A percentile compares a stretch with the other conserved stretches of the same genome.
Conservation (phyloP, 441 rosid genomes). For the Daphne laureola region DNA sequence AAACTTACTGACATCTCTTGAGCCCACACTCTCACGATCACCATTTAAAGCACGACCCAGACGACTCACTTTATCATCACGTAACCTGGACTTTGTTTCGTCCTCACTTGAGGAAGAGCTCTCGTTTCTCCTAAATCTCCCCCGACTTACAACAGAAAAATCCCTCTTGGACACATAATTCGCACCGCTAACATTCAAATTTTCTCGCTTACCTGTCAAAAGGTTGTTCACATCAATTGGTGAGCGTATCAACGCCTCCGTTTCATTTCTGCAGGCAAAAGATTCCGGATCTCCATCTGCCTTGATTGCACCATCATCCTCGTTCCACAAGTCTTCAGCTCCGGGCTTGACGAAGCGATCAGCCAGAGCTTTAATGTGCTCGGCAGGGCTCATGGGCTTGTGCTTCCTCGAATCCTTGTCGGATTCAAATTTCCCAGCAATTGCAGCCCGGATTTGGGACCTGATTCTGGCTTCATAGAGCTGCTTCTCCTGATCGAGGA, state of each 20-base stretch:
- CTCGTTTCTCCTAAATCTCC: constrained; percentile 25
- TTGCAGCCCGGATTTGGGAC: constrained; percentile 53
- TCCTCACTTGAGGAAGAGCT: constrained; percentile 46
- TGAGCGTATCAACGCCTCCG: constrained; percentile 20
- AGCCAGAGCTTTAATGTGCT: constrained; percentile 68
- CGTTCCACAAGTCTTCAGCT: constrained; percentile 91
- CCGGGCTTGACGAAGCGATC: constrained; percentile 86
- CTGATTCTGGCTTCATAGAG: constrained; percentile 77
- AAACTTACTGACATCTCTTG: constrained; percentile 18
- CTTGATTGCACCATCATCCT: constrained; percentile 63
- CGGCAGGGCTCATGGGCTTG: constrained; percentile 50
- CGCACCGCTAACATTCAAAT: constrained; percentile 11
- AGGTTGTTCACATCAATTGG: constrained; percentile 47
- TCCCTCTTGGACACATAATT: constrained; percentile 30
- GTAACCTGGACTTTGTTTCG: constrained; percentile 25
- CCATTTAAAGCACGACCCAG: constrained; percentile 17
- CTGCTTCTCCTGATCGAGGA: constrained; percentile 87
- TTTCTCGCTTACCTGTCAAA: constrained; percentile 15
- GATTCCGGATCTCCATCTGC: constrained; percentile 17
- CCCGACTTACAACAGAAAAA: constrained; percentile 36
- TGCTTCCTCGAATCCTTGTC: constrained; percentile 14
- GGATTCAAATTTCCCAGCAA: constrained; percentile 23
- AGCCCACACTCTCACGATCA: constrained; percentile 18
- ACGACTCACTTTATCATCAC: constrained; percentile 21
- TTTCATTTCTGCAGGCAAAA: constrained; percentile 12